Conservation (phyloP, 768 basidiomycete species). For the Suillus subalutaceus region DNA sequence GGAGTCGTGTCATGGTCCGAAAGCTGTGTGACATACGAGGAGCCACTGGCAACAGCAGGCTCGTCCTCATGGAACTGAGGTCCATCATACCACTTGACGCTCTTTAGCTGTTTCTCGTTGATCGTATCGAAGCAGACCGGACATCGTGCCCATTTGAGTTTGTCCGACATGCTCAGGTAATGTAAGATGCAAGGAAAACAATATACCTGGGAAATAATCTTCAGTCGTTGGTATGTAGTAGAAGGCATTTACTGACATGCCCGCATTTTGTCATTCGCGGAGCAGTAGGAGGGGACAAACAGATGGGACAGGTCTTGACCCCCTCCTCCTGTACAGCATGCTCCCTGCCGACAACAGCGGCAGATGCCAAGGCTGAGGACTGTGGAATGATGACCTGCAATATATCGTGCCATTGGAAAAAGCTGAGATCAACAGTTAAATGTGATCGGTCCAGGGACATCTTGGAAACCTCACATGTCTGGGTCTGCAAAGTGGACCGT, state of each 20-base stretch:
- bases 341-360: conserved; percentile 49
- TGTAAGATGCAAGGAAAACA: conserved; percentile 95
- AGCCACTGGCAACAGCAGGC: conserved; percentile 32
- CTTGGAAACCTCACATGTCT: conserved; percentile 72
- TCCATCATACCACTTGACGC: conserved; percentile 86
- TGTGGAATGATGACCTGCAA: conserved; percentile 93
- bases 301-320: conserved; percentile 88
- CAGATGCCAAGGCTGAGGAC: conserved; percentile 71
- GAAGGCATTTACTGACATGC: conserved; percentile 66
- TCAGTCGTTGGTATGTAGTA: conserved; percentile 18
- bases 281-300: conserved; percentile 86
- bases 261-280: conserved; percentile 97
- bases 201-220: conserved; percentile 62
- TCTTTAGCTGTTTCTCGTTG: conserved; percentile 87
- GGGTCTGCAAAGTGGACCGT: conserved; percentile 97
- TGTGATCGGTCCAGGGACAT: conserved; percentile 7
- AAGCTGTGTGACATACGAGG: conserved; percentile 49
- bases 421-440: conserved; percentile 47
- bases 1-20: conserved; percentile 43
- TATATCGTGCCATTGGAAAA: conserved; percentile 96
- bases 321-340: conserved; percentile 54
- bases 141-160: conserved; percentile 85
- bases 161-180: conserved; percentile 82
- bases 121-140: conserved; percentile 97
- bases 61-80: conserved; percentile 37